Conservation (phyloP, 2,329 filamentous ascomycete genomes). For the Tolypocladium cylindrosporum region DNA sequence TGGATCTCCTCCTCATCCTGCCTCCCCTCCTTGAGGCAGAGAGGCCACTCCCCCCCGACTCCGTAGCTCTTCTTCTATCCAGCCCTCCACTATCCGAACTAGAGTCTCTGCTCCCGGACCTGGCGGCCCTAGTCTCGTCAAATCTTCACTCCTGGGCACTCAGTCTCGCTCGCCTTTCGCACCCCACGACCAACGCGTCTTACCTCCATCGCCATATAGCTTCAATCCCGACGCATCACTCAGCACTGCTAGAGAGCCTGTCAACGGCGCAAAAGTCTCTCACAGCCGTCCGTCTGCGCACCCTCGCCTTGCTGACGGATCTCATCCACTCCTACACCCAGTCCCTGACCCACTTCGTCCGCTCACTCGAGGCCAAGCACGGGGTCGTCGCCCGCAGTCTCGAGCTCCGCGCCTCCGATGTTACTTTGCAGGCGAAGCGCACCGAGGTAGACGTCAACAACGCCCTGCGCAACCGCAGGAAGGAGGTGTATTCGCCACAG, state of each 20-base stretch:
- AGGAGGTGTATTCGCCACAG: conserved; percentile 35
- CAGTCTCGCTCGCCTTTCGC: conserved; percentile 35
- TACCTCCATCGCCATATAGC: conserved; percentile 49
- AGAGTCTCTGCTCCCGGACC: conserved; percentile 33
- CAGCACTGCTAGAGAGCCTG: conserved; percentile 24
- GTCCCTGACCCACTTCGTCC: conserved; percentile 33
- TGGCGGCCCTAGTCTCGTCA: conserved; percentile 36
- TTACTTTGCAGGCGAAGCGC: conserved; percentile 31
- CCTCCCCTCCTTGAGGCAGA: conserved; percentile 33
- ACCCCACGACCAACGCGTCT: conserved; percentile 41
- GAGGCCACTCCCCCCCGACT: conserved; percentile 23
- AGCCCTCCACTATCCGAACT: conserved; percentile 39
- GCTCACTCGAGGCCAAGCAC: conserved; percentile 44
- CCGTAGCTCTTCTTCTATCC: conserved; percentile 34
- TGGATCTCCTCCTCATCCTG: conserved; percentile 46
- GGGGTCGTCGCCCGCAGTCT: conserved; percentile 39
- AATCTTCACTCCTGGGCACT: conserved; percentile 39
- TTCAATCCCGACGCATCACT: conserved; percentile 30
- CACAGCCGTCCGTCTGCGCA: conserved; percentile 25
- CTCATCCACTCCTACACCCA: conserved; percentile 31
- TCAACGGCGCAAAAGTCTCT: conserved; percentile 21
- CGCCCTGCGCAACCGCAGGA: conserved; percentile 22
- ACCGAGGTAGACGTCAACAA: conserved; percentile 27
- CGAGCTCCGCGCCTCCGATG: conserved; percentile 37
- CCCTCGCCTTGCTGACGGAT: conserved; percentile 23